Percentiles rank a stretch among this genome's conserved stretches.
phyloP scores from a whole-genome alignment of 306 rosid species.

The Cucumis hystrix region DNA sequence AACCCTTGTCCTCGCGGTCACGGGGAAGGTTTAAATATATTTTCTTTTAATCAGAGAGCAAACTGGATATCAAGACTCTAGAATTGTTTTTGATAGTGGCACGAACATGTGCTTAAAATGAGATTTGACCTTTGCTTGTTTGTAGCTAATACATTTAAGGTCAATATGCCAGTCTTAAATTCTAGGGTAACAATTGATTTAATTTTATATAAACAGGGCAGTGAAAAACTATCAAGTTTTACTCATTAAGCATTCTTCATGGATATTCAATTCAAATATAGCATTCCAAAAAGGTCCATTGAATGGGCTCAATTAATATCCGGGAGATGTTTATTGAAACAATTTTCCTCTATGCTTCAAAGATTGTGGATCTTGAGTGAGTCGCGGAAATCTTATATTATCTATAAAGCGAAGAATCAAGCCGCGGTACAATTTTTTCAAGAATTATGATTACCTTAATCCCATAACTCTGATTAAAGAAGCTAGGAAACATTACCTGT shows the following conservation, averaged over 20 bases:
- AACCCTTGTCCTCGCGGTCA: neutral
- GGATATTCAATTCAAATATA: too few species aligned
- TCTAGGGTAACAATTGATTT: neutral
- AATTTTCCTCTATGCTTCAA: neutral
- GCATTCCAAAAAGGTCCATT: too few species aligned
- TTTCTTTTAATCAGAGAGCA: neutral
- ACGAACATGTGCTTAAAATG: neutral
- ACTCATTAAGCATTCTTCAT: too few species aligned
- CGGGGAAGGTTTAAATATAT: neutral
- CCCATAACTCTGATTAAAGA: neutral
- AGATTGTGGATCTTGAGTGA: neutral
- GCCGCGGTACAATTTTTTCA: neutral
- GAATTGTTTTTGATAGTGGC: neutral
- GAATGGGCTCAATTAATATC: too few species aligned
- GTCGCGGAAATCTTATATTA: neutral
- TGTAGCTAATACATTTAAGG: neutral
- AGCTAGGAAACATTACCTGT: neutral
- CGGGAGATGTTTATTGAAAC: neutral
- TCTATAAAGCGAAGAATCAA: neutral
- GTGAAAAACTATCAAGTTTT: too few species aligned
- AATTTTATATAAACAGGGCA: too few species aligned
- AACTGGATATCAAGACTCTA: neutral
- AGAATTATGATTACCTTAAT: neutral
- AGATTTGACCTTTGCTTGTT: neutral
- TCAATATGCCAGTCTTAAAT: neutral